phyloP scores from a whole-genome alignment of 78 protist genomes.

The Speleostelium caveatum region DNA sequence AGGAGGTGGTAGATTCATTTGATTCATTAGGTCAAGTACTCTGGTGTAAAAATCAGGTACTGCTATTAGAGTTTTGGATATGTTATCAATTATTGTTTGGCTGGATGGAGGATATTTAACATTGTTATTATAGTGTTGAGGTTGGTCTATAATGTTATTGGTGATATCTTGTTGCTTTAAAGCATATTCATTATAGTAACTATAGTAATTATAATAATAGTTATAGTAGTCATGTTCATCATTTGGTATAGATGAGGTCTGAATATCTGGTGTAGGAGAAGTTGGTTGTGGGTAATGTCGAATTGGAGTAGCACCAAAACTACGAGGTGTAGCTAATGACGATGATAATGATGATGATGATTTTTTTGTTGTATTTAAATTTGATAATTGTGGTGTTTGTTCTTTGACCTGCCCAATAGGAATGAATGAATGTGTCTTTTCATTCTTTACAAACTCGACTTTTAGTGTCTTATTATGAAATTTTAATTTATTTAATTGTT shows the following conservation, averaged over 20 bases:
- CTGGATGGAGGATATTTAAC: background rate
- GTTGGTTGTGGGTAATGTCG: background rate
- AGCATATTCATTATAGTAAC: background rate
- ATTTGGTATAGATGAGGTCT: background rate
- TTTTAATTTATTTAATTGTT: background rate
- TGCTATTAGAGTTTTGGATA: background rate
- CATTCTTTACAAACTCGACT: background rate
- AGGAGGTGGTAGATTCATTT: conserved; percentile 15
- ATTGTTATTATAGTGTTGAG: too few species aligned
- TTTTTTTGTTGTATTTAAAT: background rate
- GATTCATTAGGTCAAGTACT: conserved; percentile 1
- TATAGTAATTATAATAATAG: too few species aligned
- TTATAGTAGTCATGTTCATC: too few species aligned
- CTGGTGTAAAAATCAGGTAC: background rate
- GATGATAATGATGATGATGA: background rate
- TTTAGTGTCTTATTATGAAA: background rate
- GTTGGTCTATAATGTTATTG: too few species aligned
- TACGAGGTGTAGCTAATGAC: background rate
- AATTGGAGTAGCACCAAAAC: too few species aligned
- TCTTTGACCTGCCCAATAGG: too few species aligned
- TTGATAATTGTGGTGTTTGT: too few species aligned
- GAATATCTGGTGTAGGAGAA: background rate
- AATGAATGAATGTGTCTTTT: too few species aligned
- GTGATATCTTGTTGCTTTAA: too few species aligned
- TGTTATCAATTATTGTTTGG: background rate